Evolutionary conservation across 352 stramenopile genomes (phyloP).

Genomic region (Pythium aphanidermatum): DNA sequence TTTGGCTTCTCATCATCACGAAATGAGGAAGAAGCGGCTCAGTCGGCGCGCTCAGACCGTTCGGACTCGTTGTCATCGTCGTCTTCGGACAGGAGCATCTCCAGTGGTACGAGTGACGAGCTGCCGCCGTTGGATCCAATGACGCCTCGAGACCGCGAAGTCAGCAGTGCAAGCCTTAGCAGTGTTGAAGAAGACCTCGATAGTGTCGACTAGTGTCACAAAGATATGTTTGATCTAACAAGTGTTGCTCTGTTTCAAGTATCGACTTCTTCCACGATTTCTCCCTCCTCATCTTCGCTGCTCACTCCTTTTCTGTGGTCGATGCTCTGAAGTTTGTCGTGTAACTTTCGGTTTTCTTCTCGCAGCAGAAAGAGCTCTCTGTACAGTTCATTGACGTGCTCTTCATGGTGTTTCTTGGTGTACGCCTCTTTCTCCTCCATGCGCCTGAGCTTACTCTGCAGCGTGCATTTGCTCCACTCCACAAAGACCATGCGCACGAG

Average conservation of each 20-base stretch:
- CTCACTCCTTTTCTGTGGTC: constrained; percentile 2
- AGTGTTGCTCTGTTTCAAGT: too few relatives aligned
- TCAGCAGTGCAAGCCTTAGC: constrained; percentile 22
- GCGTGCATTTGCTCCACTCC: constrained; percentile 39
- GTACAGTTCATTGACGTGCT: constrained; percentile 26
- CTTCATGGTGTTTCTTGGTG: constrained; percentile 23
- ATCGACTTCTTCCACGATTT: neutral
- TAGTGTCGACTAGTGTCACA: constrained; percentile 47
- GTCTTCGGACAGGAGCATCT: too few relatives aligned
- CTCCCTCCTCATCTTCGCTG: neutral
- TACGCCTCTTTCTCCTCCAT: constrained; percentile 10
- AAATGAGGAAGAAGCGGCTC: constrained; percentile 12
- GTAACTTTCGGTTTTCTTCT: constrained; percentile 24
- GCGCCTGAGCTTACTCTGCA: constrained; percentile 17
- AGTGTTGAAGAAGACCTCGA: constrained; percentile 61
- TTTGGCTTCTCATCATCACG: constrained; percentile 31
- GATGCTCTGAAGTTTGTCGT: too few relatives aligned
- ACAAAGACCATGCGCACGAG: constrained; percentile 43
- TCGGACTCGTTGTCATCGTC: constrained; percentile 23
- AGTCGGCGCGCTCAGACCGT: neutral
- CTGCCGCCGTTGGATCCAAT: neutral
- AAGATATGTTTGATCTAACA: too few relatives aligned
- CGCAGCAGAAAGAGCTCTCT: constrained; percentile 35
- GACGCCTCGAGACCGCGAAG: constrained; percentile 11
- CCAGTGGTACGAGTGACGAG: too few relatives aligned